Conservation (phyloP, 192 early-diverging fungal genomes). For the Tieghemiomyces parasiticus region DNA sequence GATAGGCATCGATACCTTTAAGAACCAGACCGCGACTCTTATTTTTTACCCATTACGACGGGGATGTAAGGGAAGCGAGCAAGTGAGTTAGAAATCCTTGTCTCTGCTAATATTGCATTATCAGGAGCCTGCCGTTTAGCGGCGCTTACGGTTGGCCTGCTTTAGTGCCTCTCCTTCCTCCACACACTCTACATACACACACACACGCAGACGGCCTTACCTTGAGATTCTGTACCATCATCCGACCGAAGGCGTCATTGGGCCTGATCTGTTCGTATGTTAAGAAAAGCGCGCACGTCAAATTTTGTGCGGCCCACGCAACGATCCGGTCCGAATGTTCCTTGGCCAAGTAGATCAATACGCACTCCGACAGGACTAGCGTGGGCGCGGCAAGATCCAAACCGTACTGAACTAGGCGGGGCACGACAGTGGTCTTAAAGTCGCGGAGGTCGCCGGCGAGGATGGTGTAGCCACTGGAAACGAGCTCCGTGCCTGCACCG, state of each 20-base stretch:
- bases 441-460: constrained; percentile 67
- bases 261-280: constrained; percentile 90
- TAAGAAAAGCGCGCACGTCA: constrained; percentile 41
- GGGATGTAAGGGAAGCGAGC: background rate
- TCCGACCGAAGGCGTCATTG: constrained; percentile 74
- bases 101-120: background rate
- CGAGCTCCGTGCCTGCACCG: constrained; percentile 59
- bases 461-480: constrained; percentile 47
- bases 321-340: constrained; percentile 47
- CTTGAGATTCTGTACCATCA: constrained; percentile 81
- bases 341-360: constrained; percentile 76
- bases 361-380: constrained; percentile 86
- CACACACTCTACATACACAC: too few relatives aligned
- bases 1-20: constrained; percentile 56
- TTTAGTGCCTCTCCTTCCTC: too few relatives aligned
- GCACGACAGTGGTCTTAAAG: constrained; percentile 39
- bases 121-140: background rate
- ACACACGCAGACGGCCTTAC: too few relatives aligned
- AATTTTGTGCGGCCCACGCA: constrained; percentile 41
- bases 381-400: constrained; percentile 42
- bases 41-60: too few relatives aligned
- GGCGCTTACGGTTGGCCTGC: too few relatives aligned
- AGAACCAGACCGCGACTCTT: constrained; percentile 59
- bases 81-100: background rate
- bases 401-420: constrained; percentile 35